Evolutionary conservation across 2,329 filamentous ascomycete genomes (phyloP), one percentile per base, ranked within the genome.

Genomic region (Colletotrichum sp.): DNA sequence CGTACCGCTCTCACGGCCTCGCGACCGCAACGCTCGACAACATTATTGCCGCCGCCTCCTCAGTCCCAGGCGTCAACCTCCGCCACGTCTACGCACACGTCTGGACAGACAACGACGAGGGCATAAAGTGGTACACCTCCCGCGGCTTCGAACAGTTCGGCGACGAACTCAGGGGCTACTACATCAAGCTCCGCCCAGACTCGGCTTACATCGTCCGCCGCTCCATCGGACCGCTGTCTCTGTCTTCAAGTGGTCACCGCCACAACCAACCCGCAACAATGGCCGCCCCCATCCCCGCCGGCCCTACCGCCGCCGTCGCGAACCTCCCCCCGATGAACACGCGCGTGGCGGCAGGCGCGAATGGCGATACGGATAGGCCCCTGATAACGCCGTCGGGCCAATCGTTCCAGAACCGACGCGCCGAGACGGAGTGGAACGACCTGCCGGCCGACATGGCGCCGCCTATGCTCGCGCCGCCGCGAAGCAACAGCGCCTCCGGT

Each of bases 71-170:
- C 18, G 82, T 87, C 77, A 80, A 87, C 68, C 86, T 88, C 39
- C 79, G 79, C 44, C 79, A 86, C 59, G 85, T 93, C 18, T 93
- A 91, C 78, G 92, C 92, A 6, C 92, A 94, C 81, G 92, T 94
- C 18, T 94, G 92, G 92, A 92, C 92, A 13, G 88, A 92, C 75
- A 93, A 93, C 81, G 87, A 89, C 4, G 92, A 93, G 24, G 92
- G 89, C 0, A 83, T 93, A 76, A 86, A 86, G 73, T 94, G 92
- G 92, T 94, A 94, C 83, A 80, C 85, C 36, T 86, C 87, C 28
- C 87, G 91, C 12, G 91, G 91, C 4, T 94, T 94, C 81, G 80
- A 81, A 74, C 85, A 86, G 67, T 86, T 88, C 65, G 87, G 85
- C 16, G 80, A 86, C 44, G 85, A 87, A n/a, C 81, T 93, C 12